A percentile compares a stretch with the other conserved stretches of the same genome.
phyloP scores from a whole-genome alignment of 2,329 filamentous ascomycete genomes.

The Botrytis deweyae region DNA sequence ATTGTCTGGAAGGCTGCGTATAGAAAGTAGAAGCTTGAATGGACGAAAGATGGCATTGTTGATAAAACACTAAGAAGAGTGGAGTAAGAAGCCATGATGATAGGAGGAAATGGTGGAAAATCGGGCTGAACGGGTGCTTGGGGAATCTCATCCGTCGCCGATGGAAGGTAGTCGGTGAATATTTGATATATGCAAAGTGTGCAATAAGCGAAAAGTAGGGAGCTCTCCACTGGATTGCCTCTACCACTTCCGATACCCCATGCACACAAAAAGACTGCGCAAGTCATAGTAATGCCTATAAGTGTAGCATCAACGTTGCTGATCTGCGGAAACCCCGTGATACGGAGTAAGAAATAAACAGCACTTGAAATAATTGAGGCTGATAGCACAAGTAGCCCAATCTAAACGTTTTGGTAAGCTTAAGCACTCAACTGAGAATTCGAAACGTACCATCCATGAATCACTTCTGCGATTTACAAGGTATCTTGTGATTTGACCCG shows the following conservation, averaged over 20 bases:
- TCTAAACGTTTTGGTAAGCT: slow-evolving; percentile 51
- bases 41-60: slow-evolving; percentile 77
- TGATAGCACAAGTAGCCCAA: slow-evolving; percentile 81
- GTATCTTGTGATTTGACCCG: slow-evolving; percentile 91
- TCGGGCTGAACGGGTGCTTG: slow-evolving; percentile 68
- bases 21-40: slow-evolving; percentile 81
- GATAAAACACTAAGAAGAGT: slow-evolving; percentile 83
- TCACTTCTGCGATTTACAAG: slow-evolving; percentile 91
- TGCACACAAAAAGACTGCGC: slow-evolving; percentile 85
- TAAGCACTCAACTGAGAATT: not conserved
- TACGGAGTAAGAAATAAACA: slow-evolving; percentile 93
- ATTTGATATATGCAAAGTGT: slow-evolving; percentile 99
- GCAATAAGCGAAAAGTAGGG: slow-evolving; percentile 91
- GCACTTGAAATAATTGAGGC: slow-evolving; percentile 91
- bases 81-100: slow-evolving; percentile 98
- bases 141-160: slow-evolving; percentile 56
- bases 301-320: slow-evolving; percentile 88
- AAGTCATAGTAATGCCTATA: slow-evolving; percentile 90
- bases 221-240: slow-evolving; percentile 93
- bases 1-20: slow-evolving; percentile 93
- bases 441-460: slow-evolving; percentile 81
- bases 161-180: slow-evolving; percentile 93
- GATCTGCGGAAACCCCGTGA: slow-evolving; percentile 90
- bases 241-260: slow-evolving; percentile 93
- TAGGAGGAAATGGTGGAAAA: slow-evolving; percentile 91